phyloP scores from a whole-genome alignment of 78 protist genomes.

The Dictyostelium firmibasis region DNA sequence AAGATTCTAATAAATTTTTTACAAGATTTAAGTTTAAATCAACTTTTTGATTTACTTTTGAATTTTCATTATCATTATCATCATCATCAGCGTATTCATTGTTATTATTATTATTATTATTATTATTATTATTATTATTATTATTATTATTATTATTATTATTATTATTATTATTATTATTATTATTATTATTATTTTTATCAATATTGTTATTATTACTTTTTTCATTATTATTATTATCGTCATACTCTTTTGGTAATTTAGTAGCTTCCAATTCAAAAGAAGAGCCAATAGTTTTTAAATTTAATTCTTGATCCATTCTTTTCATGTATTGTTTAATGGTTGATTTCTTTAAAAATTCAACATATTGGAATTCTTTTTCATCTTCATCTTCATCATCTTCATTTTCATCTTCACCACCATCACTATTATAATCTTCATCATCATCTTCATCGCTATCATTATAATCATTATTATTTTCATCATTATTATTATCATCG shows the following conservation, averaged over 20 bases:
- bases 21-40: constrained; percentile 65
- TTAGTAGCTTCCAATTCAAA: background rate
- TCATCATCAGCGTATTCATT: background rate
- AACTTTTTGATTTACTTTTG: constrained; percentile 5
- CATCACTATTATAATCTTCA: background rate
- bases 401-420: background rate
- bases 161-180: background rate
- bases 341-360: background rate
- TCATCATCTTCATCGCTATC: background rate
- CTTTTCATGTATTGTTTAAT: constrained; percentile 28
- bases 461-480: background rate
- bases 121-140: background rate
- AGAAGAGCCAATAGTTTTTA: constrained; percentile 9
- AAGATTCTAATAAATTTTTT: constrained; percentile 48
- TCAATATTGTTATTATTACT: too few relatives aligned
- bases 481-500: constrained; percentile 31
- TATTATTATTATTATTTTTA: background rate
- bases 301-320: constrained; percentile 56
- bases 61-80: background rate
- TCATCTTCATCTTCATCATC: constrained; percentile 3
- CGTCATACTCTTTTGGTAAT: background rate
- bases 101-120: background rate
- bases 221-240: background rate
- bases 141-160: background rate
- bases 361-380: background rate